phyloP scores from a whole-genome alignment of 225 moss, liverwort and hornwort genomes.

The Bryoerythrophyllum caledonicum region DNA sequence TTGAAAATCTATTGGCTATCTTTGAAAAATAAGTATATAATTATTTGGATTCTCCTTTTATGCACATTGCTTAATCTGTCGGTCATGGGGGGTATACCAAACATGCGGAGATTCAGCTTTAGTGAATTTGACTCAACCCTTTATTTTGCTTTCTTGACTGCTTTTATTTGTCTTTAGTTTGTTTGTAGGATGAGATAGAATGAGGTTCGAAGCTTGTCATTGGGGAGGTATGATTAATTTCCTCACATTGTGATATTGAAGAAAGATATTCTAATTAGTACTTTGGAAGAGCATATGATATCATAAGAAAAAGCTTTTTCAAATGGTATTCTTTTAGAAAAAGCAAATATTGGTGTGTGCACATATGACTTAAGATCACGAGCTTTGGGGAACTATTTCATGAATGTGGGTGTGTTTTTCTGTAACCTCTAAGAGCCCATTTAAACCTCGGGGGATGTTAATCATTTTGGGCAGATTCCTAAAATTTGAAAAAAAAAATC shows the following conservation, averaged over 20 bases:
- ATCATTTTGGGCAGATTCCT: no score
- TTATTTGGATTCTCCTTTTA: no score
- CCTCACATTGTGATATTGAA: conserved; percentile 15
- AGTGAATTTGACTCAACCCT: conserved; percentile 21
- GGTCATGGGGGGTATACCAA: no score
- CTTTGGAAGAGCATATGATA: background rate
- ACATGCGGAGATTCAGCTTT: conserved; percentile 52
- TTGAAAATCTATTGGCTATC: no score
- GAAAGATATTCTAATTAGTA: background rate
- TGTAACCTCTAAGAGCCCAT: no score
- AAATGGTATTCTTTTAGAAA: conserved; percentile 22
- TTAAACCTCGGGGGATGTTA: no score
- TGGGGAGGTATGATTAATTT: conserved; percentile 6
- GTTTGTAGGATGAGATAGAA: conserved; percentile 5
- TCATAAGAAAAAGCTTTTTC: no score
- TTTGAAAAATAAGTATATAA: no score
- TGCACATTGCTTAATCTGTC: no score
- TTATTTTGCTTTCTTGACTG: conserved; percentile 3
- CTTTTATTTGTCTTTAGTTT: background rate
- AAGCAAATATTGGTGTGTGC: conserved; percentile 4
- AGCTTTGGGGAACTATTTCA: no score
- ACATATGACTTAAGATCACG: background rate
- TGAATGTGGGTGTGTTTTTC: no score
- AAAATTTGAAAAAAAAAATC: no score
- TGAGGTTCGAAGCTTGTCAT: conserved; percentile 14